Conservation (phyloP, 352 stramenopile species). For the Phytopythium aichiense region DNA sequence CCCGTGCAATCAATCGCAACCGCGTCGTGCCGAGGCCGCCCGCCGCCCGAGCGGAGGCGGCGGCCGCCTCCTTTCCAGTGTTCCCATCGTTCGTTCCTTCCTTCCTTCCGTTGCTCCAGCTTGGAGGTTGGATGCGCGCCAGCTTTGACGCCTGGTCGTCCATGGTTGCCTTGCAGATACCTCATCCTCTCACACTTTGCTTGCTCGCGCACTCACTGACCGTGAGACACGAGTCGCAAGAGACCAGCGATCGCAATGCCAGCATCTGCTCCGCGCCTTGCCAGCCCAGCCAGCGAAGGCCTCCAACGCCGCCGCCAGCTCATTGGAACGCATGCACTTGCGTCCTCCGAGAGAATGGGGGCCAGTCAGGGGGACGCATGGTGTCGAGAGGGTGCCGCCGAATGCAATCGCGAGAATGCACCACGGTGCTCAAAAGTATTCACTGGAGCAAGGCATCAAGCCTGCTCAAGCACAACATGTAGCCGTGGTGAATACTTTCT, state of each 20-base stretch:
- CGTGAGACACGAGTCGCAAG: neutral
- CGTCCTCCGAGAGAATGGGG: no score
- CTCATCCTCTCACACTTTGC: neutral
- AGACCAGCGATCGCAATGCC: neutral
- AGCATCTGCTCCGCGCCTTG: no score
- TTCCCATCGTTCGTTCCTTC: neutral
- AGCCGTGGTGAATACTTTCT: neutral
- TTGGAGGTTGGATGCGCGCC: neutral
- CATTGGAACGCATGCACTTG: no score
- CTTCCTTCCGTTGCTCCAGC: neutral
- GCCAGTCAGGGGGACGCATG: no score
- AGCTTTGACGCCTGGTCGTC: no score
- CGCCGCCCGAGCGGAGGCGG: constrained; percentile 3
- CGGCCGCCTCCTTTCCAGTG: neutral
- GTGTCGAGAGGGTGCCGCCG: no score
- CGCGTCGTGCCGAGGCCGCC: neutral
- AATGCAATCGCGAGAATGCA: no score
- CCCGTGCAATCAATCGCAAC: constrained; percentile 3
- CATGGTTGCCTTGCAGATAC: no score
- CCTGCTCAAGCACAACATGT: no score
- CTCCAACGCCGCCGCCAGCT: no score
- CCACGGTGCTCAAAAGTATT: neutral
- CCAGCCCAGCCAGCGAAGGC: no score
- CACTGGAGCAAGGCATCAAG: neutral
- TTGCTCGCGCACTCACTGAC: neutral